These are phyloP conservation scores for Didymella exigua DNA, from an alignment of 2,329 filamentous ascomycete species.

Conservation along the genomic window DNA sequence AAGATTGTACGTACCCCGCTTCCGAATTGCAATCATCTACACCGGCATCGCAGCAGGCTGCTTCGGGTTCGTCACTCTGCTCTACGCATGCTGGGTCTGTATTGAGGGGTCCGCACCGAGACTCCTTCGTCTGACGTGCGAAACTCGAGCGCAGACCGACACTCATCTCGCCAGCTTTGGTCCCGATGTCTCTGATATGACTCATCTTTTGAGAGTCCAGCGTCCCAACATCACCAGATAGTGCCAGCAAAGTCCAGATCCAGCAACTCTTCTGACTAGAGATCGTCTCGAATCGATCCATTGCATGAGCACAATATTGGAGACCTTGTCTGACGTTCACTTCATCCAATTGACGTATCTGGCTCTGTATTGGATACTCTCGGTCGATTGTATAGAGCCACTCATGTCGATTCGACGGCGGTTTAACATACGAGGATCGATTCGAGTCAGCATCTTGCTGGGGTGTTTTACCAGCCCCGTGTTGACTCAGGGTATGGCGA, in stretches of 20 bases:
- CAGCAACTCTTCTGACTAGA: slow-evolving; percentile 75
- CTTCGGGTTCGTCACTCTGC: neutral
- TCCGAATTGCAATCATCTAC: neutral
- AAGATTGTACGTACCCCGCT: slow-evolving; percentile 1
- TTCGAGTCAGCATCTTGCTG: slow-evolving; percentile 11
- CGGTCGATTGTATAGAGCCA: slow-evolving; percentile 40
- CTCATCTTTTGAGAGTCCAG: slow-evolving; percentile 77
- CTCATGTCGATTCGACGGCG: slow-evolving; percentile 45
- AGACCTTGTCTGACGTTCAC: slow-evolving; percentile 70
- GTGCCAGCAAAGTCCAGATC: slow-evolving; percentile 82
- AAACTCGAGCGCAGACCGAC: slow-evolving; percentile 33
- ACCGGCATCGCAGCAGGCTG: neutral
- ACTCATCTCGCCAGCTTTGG: slow-evolving; percentile 70
- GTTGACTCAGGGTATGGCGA: slow-evolving; percentile 64
- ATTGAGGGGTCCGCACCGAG: neutral
- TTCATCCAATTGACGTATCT: slow-evolving; percentile 64
- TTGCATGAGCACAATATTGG: slow-evolving; percentile 65
- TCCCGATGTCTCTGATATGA: slow-evolving; percentile 77
- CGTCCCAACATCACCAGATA: slow-evolving; percentile 74
- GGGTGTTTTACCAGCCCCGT: slow-evolving; percentile 60
- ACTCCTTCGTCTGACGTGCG: slow-evolving; percentile 1
- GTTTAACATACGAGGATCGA: slow-evolving; percentile 10
- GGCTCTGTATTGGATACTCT: slow-evolving; percentile 53
- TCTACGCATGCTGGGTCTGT: neutral
- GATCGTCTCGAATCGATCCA: slow-evolving; percentile 64